Percentiles rank a stretch among this genome's conserved stretches.
Conservation (phyloP, 768 basidiomycete species). For the Tubosaeta brunneosetosa region DNA sequence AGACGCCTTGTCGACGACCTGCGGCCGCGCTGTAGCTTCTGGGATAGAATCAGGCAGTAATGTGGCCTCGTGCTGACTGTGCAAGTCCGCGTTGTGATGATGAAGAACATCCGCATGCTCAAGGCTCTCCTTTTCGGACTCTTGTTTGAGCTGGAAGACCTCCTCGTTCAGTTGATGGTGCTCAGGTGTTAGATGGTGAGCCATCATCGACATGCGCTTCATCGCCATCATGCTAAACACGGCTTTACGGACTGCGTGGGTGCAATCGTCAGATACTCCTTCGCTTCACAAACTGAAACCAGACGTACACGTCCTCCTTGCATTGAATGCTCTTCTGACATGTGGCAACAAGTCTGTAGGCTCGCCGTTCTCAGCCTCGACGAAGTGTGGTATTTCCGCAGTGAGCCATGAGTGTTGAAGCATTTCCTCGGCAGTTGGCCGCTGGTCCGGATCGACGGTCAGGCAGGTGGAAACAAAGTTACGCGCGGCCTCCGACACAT, state of each 20-base stretch:
- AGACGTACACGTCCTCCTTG: constrained; percentile 74
- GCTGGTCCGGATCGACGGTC: constrained; percentile 71
- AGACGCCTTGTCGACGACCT: not conserved
- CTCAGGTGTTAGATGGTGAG: constrained; percentile 35
- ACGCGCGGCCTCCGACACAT: constrained; percentile 78
- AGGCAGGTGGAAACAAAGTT: constrained; percentile 81
- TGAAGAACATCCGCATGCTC: constrained; percentile 46
- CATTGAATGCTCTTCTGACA: constrained; percentile 87
- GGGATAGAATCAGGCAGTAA: not conserved
- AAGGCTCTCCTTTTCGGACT: constrained; percentile 56
- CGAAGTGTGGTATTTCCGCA: constrained; percentile 63
- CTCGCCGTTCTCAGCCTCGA: constrained; percentile 49
- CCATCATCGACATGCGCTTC: constrained; percentile 66
- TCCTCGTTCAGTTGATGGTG: constrained; percentile 53
- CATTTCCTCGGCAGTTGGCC: constrained; percentile 76
- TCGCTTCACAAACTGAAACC: not conserved
- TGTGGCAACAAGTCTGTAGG: constrained; percentile 81
- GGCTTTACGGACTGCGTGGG: constrained; percentile 73
- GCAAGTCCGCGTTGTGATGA: constrained; percentile 36
- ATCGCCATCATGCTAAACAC: constrained; percentile 84
- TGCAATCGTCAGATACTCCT: constrained; percentile 1
- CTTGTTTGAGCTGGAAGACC: constrained; percentile 69
- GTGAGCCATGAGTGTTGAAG: constrained; percentile 70
- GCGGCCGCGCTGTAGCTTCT: not conserved
- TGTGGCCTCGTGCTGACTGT: not conserved